Percentiles rank a stretch among this genome's conserved stretches.
Conservation (phyloP, 805 yeast genomes). For the Metschnikowia shivogae region DNA sequence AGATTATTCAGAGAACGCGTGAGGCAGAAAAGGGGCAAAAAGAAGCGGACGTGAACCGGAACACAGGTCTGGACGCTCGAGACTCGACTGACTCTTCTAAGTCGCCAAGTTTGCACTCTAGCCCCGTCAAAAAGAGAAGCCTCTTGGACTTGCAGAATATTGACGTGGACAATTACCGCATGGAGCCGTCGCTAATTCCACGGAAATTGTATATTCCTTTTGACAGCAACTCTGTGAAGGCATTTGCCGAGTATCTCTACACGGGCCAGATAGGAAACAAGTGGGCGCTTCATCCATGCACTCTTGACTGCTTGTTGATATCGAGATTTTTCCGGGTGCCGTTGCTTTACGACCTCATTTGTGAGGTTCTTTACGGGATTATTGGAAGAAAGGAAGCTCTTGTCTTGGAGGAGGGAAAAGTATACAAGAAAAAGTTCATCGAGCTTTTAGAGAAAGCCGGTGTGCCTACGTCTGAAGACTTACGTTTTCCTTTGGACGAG, state of each 20-base stretch:
- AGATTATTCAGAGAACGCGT: not conserved
- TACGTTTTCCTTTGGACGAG: slow-evolving; percentile 42
- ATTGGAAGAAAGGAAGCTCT: slow-evolving; percentile 64
- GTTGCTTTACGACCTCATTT: slow-evolving; percentile 60
- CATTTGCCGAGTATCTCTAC: slow-evolving; percentile 67
- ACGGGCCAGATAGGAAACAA: slow-evolving; percentile 77
- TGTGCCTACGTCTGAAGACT: slow-evolving; percentile 21
- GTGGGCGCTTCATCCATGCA: slow-evolving; percentile 69
- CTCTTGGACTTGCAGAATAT: slow-evolving; percentile 32
- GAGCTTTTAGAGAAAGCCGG: slow-evolving; percentile 23
- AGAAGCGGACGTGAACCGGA: not conserved
- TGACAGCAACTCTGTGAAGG: slow-evolving; percentile 54
- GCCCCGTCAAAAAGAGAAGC: slow-evolving; percentile 2
- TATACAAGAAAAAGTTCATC: slow-evolving; percentile 28
- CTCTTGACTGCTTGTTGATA: slow-evolving; percentile 57
- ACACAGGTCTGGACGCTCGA: not conserved
- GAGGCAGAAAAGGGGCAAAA: not conserved
- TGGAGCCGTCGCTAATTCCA: slow-evolving; percentile 66
- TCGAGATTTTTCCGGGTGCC: slow-evolving; percentile 69
- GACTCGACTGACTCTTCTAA: not conserved
- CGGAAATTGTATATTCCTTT: slow-evolving; percentile 68
- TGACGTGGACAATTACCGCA: slow-evolving; percentile 27
- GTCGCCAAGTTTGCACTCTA: not conserved
- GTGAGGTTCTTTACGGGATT: slow-evolving; percentile 65
- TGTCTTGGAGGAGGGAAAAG: slow-evolving; percentile 38